Conservation (phyloP, 306 rosid genomes). For the Casuarina equisetifolia region DNA sequence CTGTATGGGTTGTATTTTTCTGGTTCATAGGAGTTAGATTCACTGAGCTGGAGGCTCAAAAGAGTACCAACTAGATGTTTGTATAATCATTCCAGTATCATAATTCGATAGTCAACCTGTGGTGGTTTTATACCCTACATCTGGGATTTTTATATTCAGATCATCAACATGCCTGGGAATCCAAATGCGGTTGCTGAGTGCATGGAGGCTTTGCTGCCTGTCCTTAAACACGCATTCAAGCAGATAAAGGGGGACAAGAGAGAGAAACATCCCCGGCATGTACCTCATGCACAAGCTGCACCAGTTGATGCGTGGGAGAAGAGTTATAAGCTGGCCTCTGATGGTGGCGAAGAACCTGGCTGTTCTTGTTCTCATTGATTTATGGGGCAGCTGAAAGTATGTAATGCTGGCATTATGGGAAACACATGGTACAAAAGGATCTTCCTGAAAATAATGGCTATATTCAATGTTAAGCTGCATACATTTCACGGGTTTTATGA, state of each 20-base stretch:
- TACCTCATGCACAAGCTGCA: constrained; percentile 67
- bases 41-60: constrained; percentile 11
- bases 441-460: neutral
- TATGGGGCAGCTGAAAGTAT: neutral
- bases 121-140: constrained; percentile 7
- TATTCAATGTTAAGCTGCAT: neutral
- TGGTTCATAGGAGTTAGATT: neutral
- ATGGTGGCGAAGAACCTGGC: constrained; percentile 34
- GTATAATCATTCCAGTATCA: constrained; percentile 2
- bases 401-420: neutral
- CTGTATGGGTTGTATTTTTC: neutral
- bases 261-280: constrained; percentile 84
- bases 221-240: constrained; percentile 87
- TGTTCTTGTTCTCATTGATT: constrained; percentile 60
- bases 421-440: neutral
- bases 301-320: constrained; percentile 65
- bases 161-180: constrained; percentile 96
- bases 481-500: neutral
- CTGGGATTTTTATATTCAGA: constrained; percentile 42
- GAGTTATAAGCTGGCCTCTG: constrained; percentile 57
- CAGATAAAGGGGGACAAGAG: constrained; percentile 85
- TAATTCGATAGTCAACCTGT: neutral
- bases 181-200: constrained; percentile 96
- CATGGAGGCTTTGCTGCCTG: constrained; percentile 84
- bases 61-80: constrained; percentile 3